A percentile compares a stretch with the other conserved stretches of the same genome.
Conservation (phyloP, 768 basidiomycete species). For the Russula abietina region DNA sequence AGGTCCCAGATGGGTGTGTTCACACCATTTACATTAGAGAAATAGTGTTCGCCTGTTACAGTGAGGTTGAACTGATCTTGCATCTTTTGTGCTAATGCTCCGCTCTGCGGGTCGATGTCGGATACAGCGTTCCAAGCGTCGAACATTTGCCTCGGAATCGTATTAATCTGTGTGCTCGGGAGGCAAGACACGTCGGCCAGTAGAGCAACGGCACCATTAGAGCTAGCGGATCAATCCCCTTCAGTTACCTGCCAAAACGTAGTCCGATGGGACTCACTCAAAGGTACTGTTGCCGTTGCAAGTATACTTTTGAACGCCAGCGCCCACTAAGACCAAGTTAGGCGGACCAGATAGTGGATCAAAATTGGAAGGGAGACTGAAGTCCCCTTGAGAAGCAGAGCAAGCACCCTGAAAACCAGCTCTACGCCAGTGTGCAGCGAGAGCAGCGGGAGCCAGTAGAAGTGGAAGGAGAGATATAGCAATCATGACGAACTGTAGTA, state of each 20-base stretch:
- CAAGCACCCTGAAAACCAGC: neutral
- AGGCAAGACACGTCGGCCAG: slow-evolving; percentile 18
- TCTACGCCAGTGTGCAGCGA: neutral
- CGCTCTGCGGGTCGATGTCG: neutral
- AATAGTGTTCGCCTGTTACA: slow-evolving; percentile 18
- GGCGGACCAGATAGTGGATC: neutral
- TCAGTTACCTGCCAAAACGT: neutral
- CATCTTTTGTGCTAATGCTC: neutral
- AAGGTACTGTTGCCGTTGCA: neutral
- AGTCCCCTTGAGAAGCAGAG: neutral
- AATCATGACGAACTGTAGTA: neutral
- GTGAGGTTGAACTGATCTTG: too few species aligned
- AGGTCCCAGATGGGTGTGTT: slow-evolving; percentile 16
- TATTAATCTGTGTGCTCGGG: too few species aligned
- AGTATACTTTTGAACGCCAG: slow-evolving; percentile 12
- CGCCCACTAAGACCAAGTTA: neutral
- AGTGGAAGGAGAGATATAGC: neutral
- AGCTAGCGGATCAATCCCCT: neutral
- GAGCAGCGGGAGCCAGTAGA: neutral
- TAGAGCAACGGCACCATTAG: slow-evolving; percentile 18
- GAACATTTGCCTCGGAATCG: too few species aligned
- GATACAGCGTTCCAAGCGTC: slow-evolving; percentile 7
- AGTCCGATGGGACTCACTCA: slow-evolving; percentile 1
- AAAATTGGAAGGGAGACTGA: neutral
- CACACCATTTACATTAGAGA: neutral